Evolutionary conservation across 2,329 filamentous ascomycete genomes (phyloP).

Genomic region (Apiospora hydei): DNA sequence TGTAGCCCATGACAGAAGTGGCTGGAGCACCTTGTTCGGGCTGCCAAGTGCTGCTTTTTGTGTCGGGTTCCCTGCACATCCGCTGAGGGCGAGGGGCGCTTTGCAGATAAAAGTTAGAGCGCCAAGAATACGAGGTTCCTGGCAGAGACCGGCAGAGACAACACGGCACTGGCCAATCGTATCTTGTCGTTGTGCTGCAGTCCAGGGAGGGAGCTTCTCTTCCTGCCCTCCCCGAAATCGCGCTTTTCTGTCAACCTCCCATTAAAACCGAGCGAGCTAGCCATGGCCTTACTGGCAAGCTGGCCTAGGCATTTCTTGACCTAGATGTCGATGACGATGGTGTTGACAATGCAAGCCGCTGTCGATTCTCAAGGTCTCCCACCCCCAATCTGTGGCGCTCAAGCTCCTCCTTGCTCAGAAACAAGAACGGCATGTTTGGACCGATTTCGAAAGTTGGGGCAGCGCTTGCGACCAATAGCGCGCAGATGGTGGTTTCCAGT

Average conservation of each 20-base stretch:
- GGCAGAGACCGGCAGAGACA: slow-evolving; percentile 7
- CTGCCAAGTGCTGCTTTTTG: neutral
- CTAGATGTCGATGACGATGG: neutral
- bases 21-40: neutral
- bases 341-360: neutral
- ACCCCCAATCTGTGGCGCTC: neutral
- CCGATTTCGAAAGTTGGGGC: slow-evolving; percentile 4
- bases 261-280: neutral
- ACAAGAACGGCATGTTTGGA: slow-evolving; percentile 9
- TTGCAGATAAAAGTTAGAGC: slow-evolving; percentile 5
- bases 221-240: neutral
- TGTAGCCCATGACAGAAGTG: slow-evolving; percentile 15
- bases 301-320: too few species aligned
- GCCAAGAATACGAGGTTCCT: slow-evolving; percentile 21
- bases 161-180: neutral
- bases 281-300: neutral
- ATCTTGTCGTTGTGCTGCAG: neutral
- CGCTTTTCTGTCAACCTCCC: neutral
- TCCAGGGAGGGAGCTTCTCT: neutral
- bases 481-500: slow-evolving; percentile 5
- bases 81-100: neutral
- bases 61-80: neutral
- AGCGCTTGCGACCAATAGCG: slow-evolving; percentile 19
- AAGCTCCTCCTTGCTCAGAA: neutral
- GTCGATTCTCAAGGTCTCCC: neutral